Evolutionary conservation across 2,329 filamentous ascomycete genomes (phyloP), one percentile per base, ranked within the genome.

Genomic region (Neodidymelliopsis sp.): DNA sequence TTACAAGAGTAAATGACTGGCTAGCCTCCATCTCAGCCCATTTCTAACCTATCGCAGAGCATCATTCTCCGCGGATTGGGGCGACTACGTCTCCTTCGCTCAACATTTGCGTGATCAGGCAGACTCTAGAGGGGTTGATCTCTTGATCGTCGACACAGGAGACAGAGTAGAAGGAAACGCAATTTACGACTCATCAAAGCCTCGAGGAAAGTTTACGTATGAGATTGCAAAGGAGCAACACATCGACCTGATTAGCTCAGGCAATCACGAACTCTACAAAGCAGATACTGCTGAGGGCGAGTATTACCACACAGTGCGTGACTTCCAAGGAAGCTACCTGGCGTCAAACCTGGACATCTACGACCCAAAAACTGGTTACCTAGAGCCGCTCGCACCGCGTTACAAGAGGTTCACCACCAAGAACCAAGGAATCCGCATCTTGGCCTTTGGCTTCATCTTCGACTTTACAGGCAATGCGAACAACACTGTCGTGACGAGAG

Each of bases 61-160:
- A 2, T 93, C 94, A 52, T 99, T 95, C 74, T 92, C 90, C 6
- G 93, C 91, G 35, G 94, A 99, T 73, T 97, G 94, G 91, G 94
- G 94, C 49, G 94, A 99, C 75, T 99, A 97, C 74, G 83, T 97
- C 63, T 97, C 93, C 6, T 97, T 99, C 69, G 85, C 91, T 24
- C 80, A 87, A 25, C 91, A 93, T 68, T 84, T 99, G 80, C 88
- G 84, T 46, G 81, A 85, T 59, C 86, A 84, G 66, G 91, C 91
- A 45, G 89, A 97, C 66, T 82, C 85, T 1, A 81, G 87, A 42
- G 91, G 91, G 33, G 84, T 84, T 20, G 94, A 99, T 70, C 78
- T 99, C 12, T 77, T 99, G n/a, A 78, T 99, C n/a, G 79, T 99
- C 56, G 94, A 99, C 70, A 97, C 92, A 0, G 94, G 94, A 52